Base-by-base conservation (phyloP, 2,329 filamentous ascomycete genomes). In the Colletotrichum godetiae region DNA sequence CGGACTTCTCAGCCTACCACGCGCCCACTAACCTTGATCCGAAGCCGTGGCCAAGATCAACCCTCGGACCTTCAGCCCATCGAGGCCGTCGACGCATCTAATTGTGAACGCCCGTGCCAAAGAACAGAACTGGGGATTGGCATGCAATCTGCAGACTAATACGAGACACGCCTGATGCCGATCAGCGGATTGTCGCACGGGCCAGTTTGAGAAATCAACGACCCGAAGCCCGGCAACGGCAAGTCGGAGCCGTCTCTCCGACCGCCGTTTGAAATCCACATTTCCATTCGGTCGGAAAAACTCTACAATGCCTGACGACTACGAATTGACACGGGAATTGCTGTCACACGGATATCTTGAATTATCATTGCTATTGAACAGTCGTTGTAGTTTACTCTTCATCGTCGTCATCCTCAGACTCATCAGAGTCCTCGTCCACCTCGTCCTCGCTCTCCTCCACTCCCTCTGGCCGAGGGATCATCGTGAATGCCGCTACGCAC, bases 401-500 rank as follows among this genome's bases (percentile, higher is more conserved):
- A 29, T 82, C 82, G 0, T 84, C 82, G n/a, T 83, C 83, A 4
- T 81, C 82, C 0, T 83, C 82, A 35, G 66, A 71, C 15, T 76
- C 79, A 52, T 82, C 81, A 57, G 83, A 84, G 12, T 84, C 86
- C 37, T 83, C 82, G 19, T 83, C 87, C 55, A 82, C 83, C 75
- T 88, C 86, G 59, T 86, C 85, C 68, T 90, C 90, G 78, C 87
- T 90, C 22, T 90, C 90, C 77, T 91, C 91, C 57, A 87, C 85
- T 27, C 88, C 88, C 53, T 91, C 90, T 19, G 90, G 89, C 59
- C 88, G 86, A 77, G 91, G 89, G 81, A 94, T 89, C 94, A 98
- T 97, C 75, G 94, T 86, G 84, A 97, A 98, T 27, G 93, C 93
- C 77, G 91, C 92, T 78, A 98, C 80, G 81, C 97, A 98, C 49